Evolutionary conservation across 2,329 filamentous ascomycete genomes (phyloP).

Genomic region (Ophiostoma sp.): DNA sequence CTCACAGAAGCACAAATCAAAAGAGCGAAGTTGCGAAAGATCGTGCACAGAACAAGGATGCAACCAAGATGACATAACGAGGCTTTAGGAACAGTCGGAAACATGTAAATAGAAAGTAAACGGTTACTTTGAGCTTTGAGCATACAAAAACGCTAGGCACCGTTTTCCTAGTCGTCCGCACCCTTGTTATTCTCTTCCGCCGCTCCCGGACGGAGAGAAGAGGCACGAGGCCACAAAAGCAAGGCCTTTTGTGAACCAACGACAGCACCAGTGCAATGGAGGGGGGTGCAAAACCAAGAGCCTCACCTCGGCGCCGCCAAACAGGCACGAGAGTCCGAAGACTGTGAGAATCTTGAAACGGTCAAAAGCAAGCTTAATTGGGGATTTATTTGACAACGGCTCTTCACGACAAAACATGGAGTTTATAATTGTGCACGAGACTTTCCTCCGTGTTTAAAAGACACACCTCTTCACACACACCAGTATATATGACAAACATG

Average conservation of each 20-base stretch:
- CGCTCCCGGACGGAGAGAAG: slow-evolving; percentile 12
- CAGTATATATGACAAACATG: neutral
- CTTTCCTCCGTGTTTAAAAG: neutral
- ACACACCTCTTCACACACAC: neutral
- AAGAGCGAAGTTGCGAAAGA: slow-evolving; percentile 14
- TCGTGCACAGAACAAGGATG: neutral
- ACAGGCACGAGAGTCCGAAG: neutral
- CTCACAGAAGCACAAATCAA: neutral
- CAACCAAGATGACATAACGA: neutral
- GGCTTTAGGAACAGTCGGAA: neutral
- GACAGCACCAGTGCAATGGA: neutral
- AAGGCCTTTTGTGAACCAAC: neutral
- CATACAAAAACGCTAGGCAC: neutral
- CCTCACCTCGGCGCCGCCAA: neutral
- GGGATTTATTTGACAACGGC: neutral
- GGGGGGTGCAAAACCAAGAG: neutral
- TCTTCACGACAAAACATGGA: neutral
- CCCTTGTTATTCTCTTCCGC: slow-evolving; percentile 12
- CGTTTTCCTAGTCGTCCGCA: neutral
- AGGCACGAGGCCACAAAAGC: slow-evolving; percentile 1
- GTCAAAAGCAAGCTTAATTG: neutral
- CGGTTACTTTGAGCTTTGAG: neutral
- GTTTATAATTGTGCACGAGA: neutral
- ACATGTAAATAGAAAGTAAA: neutral
- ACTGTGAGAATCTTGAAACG: neutral